Base-by-base conservation (phyloP, 805 yeast species). In the Metschnikowia lochheadii region DNA sequence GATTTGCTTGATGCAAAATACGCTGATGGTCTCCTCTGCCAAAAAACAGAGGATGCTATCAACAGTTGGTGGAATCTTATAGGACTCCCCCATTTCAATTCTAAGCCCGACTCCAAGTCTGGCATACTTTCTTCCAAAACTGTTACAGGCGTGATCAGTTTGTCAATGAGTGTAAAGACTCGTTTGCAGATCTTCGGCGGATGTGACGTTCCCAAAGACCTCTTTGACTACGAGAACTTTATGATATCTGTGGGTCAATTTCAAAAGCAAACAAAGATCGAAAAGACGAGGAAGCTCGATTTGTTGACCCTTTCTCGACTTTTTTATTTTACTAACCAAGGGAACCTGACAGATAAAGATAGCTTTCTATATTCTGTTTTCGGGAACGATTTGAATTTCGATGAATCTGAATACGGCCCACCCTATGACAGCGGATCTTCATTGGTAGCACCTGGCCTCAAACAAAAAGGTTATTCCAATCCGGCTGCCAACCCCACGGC, bases 1-100 rank as follows among this genome's bases (percentile, higher is more conserved):
- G 87, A 83, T 49, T 66, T 89, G 39, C 73, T 89, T 13, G 85
- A 83, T 46, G 83, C 88, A 0, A 69, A 69, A 32, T 82, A 78
- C 56, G 87, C 88, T 50, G 97, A 94, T 67, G 98, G 99, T 0
- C 69, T 92, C 14, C 69, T 90, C 2, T 92, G 98, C 64, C 80
- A 82, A 50, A 76, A 78, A 50, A 92, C 99, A 0, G 85, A 84
- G 53, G 75, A 68, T 20, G 95, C 95, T 0, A 77, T 89, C 21
- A 60, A 65, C 2, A 73, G 76, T 41, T 92, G 98, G 97, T 92
- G 98, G 97, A 75, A 73, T 35, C 63, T 80, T 34, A 78, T 85
- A 55, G 96, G 96, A 0, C 66, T 72, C 5, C 73, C 76, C 5
- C 80, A 72, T 51, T 73, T 66, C 51, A 72, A 69, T 50, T 52